Conservation (phyloP, 257 asterid species). For the Solanum commersonii region DNA sequence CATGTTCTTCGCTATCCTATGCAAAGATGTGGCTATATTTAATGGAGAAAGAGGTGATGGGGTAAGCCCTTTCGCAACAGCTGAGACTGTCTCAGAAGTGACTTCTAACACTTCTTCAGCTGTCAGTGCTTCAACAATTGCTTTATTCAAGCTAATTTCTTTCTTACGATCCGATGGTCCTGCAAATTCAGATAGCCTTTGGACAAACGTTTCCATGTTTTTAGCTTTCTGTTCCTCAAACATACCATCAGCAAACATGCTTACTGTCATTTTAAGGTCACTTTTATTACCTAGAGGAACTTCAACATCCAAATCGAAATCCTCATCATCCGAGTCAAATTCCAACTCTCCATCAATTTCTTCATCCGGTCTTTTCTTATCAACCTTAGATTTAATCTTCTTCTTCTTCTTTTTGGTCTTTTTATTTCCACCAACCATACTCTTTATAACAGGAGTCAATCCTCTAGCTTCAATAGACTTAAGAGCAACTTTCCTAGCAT, state of each 20-base stretch:
- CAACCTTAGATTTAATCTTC: conserved; percentile 26
- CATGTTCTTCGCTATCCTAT: conserved; percentile 96
- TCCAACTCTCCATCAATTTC: conserved; percentile 33
- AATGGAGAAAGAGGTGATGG: conserved; percentile 95
- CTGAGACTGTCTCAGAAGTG: conserved; percentile 54
- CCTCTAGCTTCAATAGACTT: conserved; percentile 87
- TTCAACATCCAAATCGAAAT: conserved; percentile 14
- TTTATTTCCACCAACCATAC: conserved; percentile 31
- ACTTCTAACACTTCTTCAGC: conserved; percentile 86
- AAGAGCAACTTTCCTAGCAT: conserved; percentile 86
- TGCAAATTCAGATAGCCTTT: conserved; percentile 79
- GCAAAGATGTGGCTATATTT: conserved; percentile 84
- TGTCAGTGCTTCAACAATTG: conserved; percentile 67
- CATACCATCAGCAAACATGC: conserved; percentile 66
- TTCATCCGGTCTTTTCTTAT: conserved; percentile 1
- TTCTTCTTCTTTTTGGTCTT: conserved; percentile 45
- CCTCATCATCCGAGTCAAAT: conserved; percentile 23
- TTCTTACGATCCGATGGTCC: conserved; percentile 84
- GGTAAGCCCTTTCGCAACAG: conserved; percentile 81
- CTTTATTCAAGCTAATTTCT: conserved; percentile 72
- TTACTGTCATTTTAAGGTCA: conserved; percentile 38
- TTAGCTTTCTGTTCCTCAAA: conserved; percentile 56
- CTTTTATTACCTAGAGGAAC: conserved; percentile 9
- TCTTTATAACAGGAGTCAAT: conserved; percentile 46
- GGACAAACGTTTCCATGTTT: conserved; percentile 58